Evolutionary conservation across 352 stramenopile species (phyloP).

Genomic region (Pythium guiyangense): DNA sequence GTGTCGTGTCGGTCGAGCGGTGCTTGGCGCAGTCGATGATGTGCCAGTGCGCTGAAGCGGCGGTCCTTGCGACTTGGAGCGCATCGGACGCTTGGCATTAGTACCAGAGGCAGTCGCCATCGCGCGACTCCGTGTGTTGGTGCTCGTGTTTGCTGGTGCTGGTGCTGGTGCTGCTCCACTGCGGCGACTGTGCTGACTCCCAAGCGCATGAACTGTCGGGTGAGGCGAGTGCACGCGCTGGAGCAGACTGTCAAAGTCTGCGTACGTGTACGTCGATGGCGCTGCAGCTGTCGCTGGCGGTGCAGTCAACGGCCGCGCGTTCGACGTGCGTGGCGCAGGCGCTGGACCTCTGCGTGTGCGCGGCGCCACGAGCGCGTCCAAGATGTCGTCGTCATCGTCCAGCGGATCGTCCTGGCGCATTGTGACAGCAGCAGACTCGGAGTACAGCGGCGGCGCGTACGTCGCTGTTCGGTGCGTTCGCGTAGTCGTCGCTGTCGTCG

Average conservation of each 20-base stretch:
- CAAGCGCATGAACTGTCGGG: constrained; percentile 11
- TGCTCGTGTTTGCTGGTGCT: neutral
- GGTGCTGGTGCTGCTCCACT: neutral
- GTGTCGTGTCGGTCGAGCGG: constrained; percentile 11
- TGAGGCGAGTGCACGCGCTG: constrained; percentile 24
- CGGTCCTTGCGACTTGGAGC: constrained; percentile 16
- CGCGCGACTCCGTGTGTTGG: neutral
- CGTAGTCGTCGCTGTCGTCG: neutral
- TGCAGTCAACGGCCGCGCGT: constrained; percentile 6
- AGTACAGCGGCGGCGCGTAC: neutral
- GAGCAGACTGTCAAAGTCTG: constrained; percentile 41
- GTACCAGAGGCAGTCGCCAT: neutral
- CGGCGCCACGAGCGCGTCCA: constrained; percentile 28
- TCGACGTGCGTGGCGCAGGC: neutral
- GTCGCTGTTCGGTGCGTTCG: neutral
- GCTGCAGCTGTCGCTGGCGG: constrained; percentile 4
- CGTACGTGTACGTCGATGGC: constrained; percentile 8
- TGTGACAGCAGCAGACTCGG: too few species aligned
- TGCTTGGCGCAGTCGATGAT: neutral
- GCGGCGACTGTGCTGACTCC: too few species aligned
- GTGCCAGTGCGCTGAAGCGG: too few species aligned
- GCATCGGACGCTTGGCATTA: neutral
- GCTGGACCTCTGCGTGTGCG: too few species aligned
- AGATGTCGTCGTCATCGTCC: constrained; percentile 26
- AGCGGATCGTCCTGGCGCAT: neutral